Evolutionary conservation across 2,329 filamentous ascomycete species (phyloP).

Genomic region (Clarireedia monteithiana): DNA sequence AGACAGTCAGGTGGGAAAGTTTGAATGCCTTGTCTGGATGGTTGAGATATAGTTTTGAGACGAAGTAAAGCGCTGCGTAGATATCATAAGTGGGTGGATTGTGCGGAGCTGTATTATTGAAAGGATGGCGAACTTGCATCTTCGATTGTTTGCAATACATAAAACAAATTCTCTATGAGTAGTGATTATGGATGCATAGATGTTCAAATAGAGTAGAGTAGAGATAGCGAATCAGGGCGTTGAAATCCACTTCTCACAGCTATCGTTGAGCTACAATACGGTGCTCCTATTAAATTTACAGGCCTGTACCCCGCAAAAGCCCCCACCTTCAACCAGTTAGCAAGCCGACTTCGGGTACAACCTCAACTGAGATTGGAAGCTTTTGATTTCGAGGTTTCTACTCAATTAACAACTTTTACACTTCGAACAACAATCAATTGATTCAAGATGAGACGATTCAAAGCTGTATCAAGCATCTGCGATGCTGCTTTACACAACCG

Average conservation of each 20-base stretch:
- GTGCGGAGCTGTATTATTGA: conserved; percentile 7
- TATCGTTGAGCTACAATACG: no score
- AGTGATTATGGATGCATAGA: conserved; percentile 6
- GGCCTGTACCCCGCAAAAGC: neutral
- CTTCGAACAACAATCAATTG: conserved; percentile 15
- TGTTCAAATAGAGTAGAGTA: conserved; percentile 21
- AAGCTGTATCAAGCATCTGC: conserved; percentile 18
- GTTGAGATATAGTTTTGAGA: conserved; percentile 62
- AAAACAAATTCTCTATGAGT: neutral
- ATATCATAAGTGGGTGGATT: conserved; percentile 8
- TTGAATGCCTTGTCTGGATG: conserved; percentile 67
- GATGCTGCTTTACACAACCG: conserved; percentile 14
- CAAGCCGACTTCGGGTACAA: conserved; percentile 1
- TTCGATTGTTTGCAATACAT: neutral
- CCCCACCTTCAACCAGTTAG: neutral
- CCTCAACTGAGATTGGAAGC: conserved; percentile 9
- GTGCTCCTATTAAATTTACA: neutral
- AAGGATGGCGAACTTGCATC: conserved; percentile 5
- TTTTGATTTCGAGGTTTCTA: conserved; percentile 1
- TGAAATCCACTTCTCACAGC: no score
- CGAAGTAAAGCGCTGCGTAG: conserved; percentile 20
- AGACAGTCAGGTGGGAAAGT: conserved; percentile 66
- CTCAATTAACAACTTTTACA: conserved; percentile 2
- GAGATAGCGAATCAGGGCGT: neutral
- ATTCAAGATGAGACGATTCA: conserved; percentile 25